A percentile compares a stretch with the other conserved stretches of the same genome.
phyloP scores from a whole-genome alignment of 306 rosid species.

The Cicer arietinum region DNA sequence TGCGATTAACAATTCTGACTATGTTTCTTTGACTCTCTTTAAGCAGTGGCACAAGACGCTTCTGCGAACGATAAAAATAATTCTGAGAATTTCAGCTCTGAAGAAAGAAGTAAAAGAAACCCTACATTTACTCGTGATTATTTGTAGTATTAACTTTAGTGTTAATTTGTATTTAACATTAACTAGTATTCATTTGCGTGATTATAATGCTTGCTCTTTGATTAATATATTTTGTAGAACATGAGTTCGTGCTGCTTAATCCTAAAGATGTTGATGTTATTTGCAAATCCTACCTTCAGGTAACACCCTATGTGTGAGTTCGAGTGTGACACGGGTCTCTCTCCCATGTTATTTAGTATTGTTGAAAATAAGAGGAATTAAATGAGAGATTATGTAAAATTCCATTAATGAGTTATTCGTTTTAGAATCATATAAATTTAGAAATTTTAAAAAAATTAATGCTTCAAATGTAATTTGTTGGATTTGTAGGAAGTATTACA shows the following conservation, averaged over 20 bases:
- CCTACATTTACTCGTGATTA: background rate
- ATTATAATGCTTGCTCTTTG: constrained; percentile 15
- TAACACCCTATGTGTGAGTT: constrained; percentile 25
- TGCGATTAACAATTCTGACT: constrained; percentile 22
- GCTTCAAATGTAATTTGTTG: background rate
- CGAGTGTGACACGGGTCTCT: background rate
- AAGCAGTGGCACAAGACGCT: constrained; percentile 45
- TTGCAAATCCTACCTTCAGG: constrained; percentile 73
- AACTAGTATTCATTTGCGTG: background rate
- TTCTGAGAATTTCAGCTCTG: constrained; percentile 31
- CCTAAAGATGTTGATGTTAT: constrained; percentile 63
- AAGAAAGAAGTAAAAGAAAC: constrained; percentile 42
- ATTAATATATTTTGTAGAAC: constrained; percentile 46
- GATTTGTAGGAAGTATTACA: constrained; percentile 72
- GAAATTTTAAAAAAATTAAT: background rate
- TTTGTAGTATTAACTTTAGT: background rate
- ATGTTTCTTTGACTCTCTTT: background rate
- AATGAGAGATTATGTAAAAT: constrained; percentile 12
- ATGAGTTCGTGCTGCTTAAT: constrained; percentile 64
- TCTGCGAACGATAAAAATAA: constrained; percentile 39
- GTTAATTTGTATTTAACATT: background rate
- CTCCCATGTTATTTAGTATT: constrained; percentile 5
- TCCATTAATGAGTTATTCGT: background rate
- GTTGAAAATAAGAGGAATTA: background rate
- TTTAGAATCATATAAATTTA: background rate